Conservation (phyloP, 2,329 filamentous ascomycete genomes). For the Aspergillus melleus region DNA sequence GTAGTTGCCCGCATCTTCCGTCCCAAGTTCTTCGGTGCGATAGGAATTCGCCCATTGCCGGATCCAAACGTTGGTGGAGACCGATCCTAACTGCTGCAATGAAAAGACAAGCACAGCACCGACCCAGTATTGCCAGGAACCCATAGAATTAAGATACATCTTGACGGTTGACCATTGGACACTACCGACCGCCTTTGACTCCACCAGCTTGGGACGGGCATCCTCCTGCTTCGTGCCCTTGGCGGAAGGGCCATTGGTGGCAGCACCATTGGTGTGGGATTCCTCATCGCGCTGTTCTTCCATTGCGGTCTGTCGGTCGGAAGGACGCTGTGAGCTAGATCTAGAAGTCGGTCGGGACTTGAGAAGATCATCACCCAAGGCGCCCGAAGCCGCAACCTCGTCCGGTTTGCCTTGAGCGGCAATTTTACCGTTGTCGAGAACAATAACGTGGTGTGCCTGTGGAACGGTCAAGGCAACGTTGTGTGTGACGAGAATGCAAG, state of each 20-base stretch:
- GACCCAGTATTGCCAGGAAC: constrained; percentile 94
- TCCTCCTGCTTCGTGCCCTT: constrained; percentile 46
- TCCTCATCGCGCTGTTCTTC: constrained; percentile 62
- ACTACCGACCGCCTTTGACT: constrained; percentile 79
- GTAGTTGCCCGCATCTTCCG: constrained; percentile 40
- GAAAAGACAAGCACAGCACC: constrained; percentile 73
- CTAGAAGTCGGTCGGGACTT: constrained; percentile 73
- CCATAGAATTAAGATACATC: constrained; percentile 87
- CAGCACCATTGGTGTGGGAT: constrained; percentile 48
- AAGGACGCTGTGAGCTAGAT: constrained; percentile 70
- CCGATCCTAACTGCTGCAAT: constrained; percentile 78
- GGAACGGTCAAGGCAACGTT: constrained; percentile 88
- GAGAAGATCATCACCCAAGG: constrained; percentile 79
- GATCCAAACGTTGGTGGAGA: constrained; percentile 93
- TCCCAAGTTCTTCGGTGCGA: constrained; percentile 45
- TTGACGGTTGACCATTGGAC: constrained; percentile 85
- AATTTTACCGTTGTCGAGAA: constrained; percentile 84
- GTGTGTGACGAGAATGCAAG: constrained; percentile 94
- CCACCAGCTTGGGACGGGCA: constrained; percentile 55
- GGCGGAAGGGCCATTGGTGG: constrained; percentile 32
- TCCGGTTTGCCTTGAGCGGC: constrained; percentile 72
- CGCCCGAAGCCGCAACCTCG: constrained; percentile 81
- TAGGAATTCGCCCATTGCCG: constrained; percentile 94
- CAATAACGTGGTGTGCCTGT: constrained; percentile 74
- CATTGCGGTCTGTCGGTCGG: constrained; percentile 73